phyloP scores from a whole-genome alignment of 495 filamentous ascomycete genomes.

The Friedmanniomyces endolithicus region DNA sequence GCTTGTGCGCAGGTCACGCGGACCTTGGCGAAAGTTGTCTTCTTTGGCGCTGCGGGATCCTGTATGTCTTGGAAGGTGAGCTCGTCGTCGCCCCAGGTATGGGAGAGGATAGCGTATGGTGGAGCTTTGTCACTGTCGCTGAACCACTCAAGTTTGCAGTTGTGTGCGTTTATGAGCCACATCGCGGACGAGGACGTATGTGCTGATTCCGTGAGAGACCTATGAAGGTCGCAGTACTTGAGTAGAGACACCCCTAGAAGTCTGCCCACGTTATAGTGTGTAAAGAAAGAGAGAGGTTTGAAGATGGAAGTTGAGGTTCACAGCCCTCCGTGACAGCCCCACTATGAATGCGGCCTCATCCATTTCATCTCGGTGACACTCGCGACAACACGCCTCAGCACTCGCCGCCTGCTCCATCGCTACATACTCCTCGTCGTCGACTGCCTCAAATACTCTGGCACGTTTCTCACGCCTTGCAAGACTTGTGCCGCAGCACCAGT shows the following conservation, averaged over 20 bases:
- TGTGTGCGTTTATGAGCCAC: not conserved
- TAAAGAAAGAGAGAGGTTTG: no score
- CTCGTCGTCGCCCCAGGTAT: not conserved
- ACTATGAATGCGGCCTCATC: no score
- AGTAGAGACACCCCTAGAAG: no score
- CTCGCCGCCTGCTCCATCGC: not conserved
- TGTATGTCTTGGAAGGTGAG: not conserved
- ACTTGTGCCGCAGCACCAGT: not conserved
- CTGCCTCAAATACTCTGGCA: not conserved
- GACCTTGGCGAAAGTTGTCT: constrained; percentile 2
- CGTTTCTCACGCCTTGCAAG: not conserved
- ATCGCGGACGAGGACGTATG: not conserved
- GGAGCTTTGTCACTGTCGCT: not conserved
- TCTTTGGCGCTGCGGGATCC: not conserved
- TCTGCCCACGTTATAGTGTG: no score
- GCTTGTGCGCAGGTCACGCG: constrained; percentile 5
- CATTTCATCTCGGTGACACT: no score
- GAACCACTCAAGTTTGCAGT: not conserved
- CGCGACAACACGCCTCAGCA: not conserved
- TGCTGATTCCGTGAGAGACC: not conserved
- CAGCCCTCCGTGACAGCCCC: no score
- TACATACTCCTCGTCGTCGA: not conserved
- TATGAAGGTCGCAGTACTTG: not conserved
- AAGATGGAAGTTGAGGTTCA: no score
- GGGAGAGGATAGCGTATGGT: not conserved